Evolutionary conservation across 2,329 filamentous ascomycete genomes (phyloP).

Genomic region (Neoscytalidium dimidiatum): DNA sequence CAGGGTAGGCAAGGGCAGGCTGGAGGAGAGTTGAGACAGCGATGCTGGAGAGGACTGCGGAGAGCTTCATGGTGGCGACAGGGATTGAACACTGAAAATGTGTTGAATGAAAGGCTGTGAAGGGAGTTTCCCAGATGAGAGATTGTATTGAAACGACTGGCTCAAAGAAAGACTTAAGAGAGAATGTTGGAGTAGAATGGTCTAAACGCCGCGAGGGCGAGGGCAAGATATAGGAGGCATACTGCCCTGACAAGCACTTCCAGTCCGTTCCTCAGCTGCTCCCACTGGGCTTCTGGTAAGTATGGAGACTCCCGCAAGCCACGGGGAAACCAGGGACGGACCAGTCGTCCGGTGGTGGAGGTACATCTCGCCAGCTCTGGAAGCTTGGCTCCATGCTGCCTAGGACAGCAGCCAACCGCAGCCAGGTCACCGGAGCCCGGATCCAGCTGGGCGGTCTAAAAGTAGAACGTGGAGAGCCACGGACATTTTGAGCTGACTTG

Average conservation of each 20-base stretch:
- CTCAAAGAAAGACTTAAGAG: not conserved
- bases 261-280: not conserved
- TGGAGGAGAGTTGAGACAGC: slow-evolving; percentile 24
- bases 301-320: not conserved
- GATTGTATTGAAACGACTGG: not conserved
- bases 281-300: not conserved
- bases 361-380: not conserved
- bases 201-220: not conserved
- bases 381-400: not conserved
- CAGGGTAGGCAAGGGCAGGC: slow-evolving; percentile 24
- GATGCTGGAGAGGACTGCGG: slow-evolving; percentile 22
- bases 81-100: not conserved
- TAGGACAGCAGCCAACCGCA: not conserved
- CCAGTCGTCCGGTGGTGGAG: not conserved
- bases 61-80: slow-evolving; percentile 25
- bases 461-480: slow-evolving; percentile 1
- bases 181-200: not conserved
- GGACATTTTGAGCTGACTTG: not conserved
- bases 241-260: not conserved
- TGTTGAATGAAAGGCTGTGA: not conserved
- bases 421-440: not conserved
- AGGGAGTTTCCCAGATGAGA: not conserved
- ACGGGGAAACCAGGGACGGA: not conserved
- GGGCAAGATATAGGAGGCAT: not conserved
- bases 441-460: not conserved